phyloP scores from a whole-genome alignment of 352 stramenopile genomes.

The Pythium dissotocum region DNA sequence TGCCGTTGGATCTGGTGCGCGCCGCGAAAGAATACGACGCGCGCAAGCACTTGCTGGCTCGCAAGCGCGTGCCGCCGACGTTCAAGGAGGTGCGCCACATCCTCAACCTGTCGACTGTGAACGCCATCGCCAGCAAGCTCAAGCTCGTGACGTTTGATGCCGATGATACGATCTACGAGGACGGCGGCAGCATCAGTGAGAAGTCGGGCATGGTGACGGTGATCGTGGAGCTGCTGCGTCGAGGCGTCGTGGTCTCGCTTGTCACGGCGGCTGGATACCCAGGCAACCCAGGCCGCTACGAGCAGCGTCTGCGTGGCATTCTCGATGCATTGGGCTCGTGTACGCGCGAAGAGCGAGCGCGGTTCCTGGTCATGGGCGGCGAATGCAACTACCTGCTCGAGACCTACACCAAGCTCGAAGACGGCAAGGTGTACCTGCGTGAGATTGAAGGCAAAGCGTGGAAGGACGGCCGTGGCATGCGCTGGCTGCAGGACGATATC shows the following conservation, averaged over 20 bases:
- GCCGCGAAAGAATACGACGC: constrained; percentile 72
- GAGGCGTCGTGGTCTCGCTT: constrained; percentile 75
- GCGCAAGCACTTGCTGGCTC: constrained; percentile 67
- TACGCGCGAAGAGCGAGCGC: constrained; percentile 57
- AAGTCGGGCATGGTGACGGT: constrained; percentile 69
- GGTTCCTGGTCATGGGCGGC: constrained; percentile 93
- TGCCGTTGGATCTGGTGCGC: constrained; percentile 67
- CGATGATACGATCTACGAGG: constrained; percentile 87
- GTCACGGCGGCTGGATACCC: constrained; percentile 84
- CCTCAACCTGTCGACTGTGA: constrained; percentile 77
- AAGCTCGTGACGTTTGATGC: constrained; percentile 88
- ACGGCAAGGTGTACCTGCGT: constrained; percentile 50
- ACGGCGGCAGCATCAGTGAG: constrained; percentile 71
- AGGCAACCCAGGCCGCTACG: constrained; percentile 61
- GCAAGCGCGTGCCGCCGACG: constrained; percentile 79
- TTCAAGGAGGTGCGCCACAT: constrained; percentile 88
- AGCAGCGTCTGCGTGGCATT: constrained; percentile 75
- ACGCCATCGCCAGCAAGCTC: constrained; percentile 67
- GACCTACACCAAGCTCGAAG: constrained; percentile 48
- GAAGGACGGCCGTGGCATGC: constrained; percentile 82
- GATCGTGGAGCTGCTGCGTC: constrained; percentile 68
- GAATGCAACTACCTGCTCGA: constrained; percentile 96
- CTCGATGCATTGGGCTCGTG: constrained; percentile 60
- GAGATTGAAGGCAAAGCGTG: constrained; percentile 68
- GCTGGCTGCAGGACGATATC: constrained; percentile 86